These are phyloP conservation scores for Phoma sp. DNA, from an alignment of 2,329 filamentous ascomycete species.

Conservation along the genomic window DNA sequence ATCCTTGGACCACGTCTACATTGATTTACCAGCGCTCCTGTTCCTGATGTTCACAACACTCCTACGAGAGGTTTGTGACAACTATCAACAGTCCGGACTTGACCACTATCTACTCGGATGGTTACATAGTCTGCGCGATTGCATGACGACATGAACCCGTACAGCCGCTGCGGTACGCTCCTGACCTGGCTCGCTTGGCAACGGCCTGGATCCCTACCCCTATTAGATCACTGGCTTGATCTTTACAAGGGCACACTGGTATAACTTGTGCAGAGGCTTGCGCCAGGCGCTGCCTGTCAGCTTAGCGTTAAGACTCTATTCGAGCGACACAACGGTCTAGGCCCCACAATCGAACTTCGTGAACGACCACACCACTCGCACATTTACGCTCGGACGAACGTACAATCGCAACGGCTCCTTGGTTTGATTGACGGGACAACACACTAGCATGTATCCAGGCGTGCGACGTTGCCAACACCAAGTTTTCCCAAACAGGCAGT, in stretches of 20 bases:
- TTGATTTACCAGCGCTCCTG: neutral
- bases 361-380: constrained; percentile 4
- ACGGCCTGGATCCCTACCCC: constrained; percentile 30
- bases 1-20: neutral
- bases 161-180: constrained; percentile 11
- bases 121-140: neutral
- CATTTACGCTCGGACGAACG: constrained; percentile 1
- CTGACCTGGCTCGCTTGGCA: constrained; percentile 32
- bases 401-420: neutral
- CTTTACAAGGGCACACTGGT: constrained; percentile 1
- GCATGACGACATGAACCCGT: constrained; percentile 29
- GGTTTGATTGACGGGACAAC: constrained; percentile 1
- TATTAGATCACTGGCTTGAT: constrained; percentile 2
- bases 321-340: constrained; percentile 14
- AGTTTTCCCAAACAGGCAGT: constrained; percentile 9
- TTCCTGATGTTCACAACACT: neutral
- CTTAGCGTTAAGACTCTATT: constrained; percentile 10
- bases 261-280: constrained; percentile 7
- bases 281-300: constrained; percentile 11
- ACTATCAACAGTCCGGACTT: neutral
- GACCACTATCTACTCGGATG: neutral
- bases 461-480: constrained; percentile 1
- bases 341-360: constrained; percentile 13
- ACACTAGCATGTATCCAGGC: neutral
- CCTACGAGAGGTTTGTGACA: neutral